Conservation (phyloP, 352 stramenopile genomes). For the Pelagophyceae sp. region DNA sequence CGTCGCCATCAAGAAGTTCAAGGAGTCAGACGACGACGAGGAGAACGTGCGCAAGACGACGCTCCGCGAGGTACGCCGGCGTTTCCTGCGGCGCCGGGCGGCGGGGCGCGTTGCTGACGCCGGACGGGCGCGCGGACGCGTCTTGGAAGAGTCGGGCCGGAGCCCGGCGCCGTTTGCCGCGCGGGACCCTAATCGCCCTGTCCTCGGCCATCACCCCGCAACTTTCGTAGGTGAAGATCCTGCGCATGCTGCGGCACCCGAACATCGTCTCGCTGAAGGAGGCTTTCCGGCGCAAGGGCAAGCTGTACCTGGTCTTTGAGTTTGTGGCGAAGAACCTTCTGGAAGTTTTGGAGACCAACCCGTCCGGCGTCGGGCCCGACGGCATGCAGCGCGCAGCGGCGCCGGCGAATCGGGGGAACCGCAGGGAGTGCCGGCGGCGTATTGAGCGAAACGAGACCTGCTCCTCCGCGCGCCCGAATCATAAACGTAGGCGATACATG, state of each 20-base stretch:
- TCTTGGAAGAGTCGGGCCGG: too few species aligned
- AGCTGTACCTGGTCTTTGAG: conserved; percentile 64
- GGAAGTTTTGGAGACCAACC: conserved; percentile 67
- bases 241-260: conserved; percentile 45
- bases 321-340: conserved; percentile 60
- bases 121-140: too few species aligned
- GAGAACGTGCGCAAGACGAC: conserved; percentile 74
- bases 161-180: too few species aligned
- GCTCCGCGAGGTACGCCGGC: conserved; percentile 58
- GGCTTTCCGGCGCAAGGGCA: conserved; percentile 53
- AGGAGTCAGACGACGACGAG: conserved; percentile 71
- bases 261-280: conserved; percentile 59
- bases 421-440: too few species aligned
- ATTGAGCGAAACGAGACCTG: too few species aligned
- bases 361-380: conserved; percentile 57
- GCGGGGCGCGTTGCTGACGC: too few species aligned
- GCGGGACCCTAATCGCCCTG: too few species aligned
- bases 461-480: too few species aligned
- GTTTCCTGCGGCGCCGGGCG: too few species aligned
- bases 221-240: conserved; percentile 22
- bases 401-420: neutral
- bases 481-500: conserved; percentile 38
- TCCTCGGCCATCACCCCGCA: too few species aligned
- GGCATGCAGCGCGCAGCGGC: neutral
- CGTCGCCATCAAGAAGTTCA: conserved; percentile 67